Percentiles rank a stretch among this genome's conserved stretches.
Evolutionary conservation across 2,329 filamentous ascomycete genomes (phyloP).

Genomic region (Ceratocystis variospora): DNA sequence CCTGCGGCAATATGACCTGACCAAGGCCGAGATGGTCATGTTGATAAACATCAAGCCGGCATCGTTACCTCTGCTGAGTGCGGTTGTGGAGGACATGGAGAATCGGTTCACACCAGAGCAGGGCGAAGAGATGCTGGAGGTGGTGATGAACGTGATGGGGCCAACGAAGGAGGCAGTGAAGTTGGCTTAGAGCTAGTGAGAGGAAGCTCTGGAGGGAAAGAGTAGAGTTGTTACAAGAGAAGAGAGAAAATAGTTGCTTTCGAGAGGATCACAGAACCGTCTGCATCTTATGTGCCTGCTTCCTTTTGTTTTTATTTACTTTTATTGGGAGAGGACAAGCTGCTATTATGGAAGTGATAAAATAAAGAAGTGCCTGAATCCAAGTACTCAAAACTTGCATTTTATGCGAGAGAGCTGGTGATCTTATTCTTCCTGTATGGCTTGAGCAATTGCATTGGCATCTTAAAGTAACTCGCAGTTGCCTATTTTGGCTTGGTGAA

Average conservation of each 20-base stretch:
- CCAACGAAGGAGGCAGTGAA: conserved; percentile 25
- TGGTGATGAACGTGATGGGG: conserved; percentile 46
- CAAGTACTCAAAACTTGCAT: not conserved
- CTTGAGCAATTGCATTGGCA: not conserved
- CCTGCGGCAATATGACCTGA: conserved; percentile 44
- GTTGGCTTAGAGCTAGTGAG: conserved; percentile 22
- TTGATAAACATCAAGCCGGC: conserved; percentile 51
- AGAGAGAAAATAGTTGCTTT: too few relatives aligned
- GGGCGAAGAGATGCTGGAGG: conserved; percentile 43
- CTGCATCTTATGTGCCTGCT: too few relatives aligned
- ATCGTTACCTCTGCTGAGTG: conserved; percentile 43
- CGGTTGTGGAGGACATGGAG: conserved; percentile 51
- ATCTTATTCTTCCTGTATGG: not conserved
- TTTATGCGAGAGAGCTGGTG: not conserved
- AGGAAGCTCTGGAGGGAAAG: conserved; percentile 19
- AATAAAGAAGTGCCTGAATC: not conserved
- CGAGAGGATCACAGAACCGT: too few relatives aligned
- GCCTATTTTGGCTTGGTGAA: not conserved
- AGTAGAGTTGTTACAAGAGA: too few relatives aligned
- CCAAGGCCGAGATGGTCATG: conserved; percentile 56
- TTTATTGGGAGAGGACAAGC: too few relatives aligned
- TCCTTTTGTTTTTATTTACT: too few relatives aligned
- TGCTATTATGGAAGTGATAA: not conserved
- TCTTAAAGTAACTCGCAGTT: not conserved
- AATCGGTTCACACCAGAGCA: conserved; percentile 45